Base-by-base conservation (phyloP, 1,284 basidiomycete species). In the Ganoderma leucocontextum region DNA sequence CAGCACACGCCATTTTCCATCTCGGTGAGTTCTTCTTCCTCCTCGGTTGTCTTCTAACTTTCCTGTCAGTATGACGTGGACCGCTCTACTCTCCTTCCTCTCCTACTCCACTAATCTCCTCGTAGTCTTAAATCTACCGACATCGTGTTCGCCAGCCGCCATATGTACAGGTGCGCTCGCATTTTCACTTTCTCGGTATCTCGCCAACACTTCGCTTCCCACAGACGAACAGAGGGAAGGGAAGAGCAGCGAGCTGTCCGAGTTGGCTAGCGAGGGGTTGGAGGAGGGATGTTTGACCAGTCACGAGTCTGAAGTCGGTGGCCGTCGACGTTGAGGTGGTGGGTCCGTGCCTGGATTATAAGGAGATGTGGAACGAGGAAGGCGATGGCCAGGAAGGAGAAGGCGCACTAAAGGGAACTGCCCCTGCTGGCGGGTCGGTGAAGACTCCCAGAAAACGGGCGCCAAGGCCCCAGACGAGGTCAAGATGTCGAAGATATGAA, bases 401-500 rank as follows among this genome's bases (percentile, higher is more conserved):
- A 47, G 60, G 65, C 25, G 60, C 67, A 15, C 70, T 22, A 42
- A 62, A 63, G 57, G 72, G 60, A 38, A 35, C 76, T 10, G 72
- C 70, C 12, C 72, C 75, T 55, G 58, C 64, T 10, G 77, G 77
- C 35, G 79, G 78, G 9, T 71, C 60, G 33, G 66, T 62, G 41
- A 64, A 75, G 66, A 74, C 77, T 15, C 73, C 79, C 4, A 68
- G 76, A 29, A 91, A 87, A 79, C 87, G 92, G 63, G 88, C 92
- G 44, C 90, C 89, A 60, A 87, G 93, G 63, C 94, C 92, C 38
- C 87, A 92, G 22, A 91, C 92, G 44, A 85, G 92, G 53, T 92
- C 92, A 22, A 83, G 93, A 75, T 86, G 87, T 93, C 0, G 89
- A 87, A 74, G 93, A 94, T 77, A 81, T 91, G 76, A 91, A 89